Evolutionary conservation across 225 moss, liverwort and hornwort species (phyloP).

Genomic region (Rhytidiadelphus loreus): DNA sequence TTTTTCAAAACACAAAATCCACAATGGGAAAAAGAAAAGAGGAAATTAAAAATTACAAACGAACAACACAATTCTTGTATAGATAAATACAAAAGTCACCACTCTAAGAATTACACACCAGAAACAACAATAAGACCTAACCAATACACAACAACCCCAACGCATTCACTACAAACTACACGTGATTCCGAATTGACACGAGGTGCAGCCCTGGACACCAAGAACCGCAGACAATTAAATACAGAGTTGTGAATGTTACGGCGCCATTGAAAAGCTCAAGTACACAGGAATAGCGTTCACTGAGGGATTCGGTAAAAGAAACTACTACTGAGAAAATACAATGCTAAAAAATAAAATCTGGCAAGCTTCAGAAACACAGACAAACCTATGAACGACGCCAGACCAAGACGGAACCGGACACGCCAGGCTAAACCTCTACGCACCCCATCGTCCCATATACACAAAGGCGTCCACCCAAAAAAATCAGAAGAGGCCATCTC

Average conservation of each 20-base stretch:
- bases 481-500: conserved; percentile 1
- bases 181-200: background rate
- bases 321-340: background rate
- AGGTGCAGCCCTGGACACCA: background rate
- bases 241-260: background rate
- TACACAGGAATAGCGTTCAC: background rate
- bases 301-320: background rate
- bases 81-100: fast-evolving
- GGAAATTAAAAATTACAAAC: background rate
- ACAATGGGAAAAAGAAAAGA: too few species aligned
- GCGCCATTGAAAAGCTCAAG: background rate
- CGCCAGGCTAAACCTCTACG: background rate
- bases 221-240: background rate
- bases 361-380: background rate
- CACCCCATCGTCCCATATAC: conserved; percentile 19
- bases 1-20: too few species aligned
- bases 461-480: conserved; percentile 10
- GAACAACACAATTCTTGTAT: background rate
- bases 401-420: background rate
- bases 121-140: too few species aligned
- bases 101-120: too few species aligned
- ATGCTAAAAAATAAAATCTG: background rate
- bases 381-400: background rate
- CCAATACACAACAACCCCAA: too few species aligned
- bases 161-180: too few species aligned